phyloP scores from a whole-genome alignment of 768 basidiomycete genomes.

The Podaxis sp. region DNA sequence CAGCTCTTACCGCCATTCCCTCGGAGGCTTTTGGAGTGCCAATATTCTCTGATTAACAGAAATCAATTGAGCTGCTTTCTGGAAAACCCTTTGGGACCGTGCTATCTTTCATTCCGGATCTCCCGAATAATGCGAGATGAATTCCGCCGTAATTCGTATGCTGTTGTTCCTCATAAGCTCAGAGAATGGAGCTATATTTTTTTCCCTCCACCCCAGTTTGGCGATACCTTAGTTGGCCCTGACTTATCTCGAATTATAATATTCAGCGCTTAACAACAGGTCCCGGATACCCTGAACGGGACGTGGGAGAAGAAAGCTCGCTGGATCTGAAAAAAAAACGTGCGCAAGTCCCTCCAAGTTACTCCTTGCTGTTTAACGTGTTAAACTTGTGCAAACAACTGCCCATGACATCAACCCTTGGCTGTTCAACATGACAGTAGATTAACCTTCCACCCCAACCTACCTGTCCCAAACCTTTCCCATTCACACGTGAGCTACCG shows the following conservation, averaged over 20 bases:
- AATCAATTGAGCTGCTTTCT: background rate
- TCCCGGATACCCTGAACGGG: background rate
- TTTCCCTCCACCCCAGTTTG: background rate
- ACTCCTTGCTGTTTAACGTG: background rate
- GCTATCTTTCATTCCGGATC: background rate
- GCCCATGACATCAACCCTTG: background rate
- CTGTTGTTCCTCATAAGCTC: background rate
- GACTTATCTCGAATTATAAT: background rate
- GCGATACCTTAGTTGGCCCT: background rate
- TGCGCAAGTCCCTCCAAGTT: background rate
- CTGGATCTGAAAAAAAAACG: background rate
- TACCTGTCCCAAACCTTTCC: background rate
- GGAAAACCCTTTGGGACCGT: background rate
- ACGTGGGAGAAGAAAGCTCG: background rate
- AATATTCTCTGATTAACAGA: background rate
- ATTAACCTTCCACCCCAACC: background rate
- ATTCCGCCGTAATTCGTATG: background rate
- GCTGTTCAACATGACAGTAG: background rate
- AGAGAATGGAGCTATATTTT: background rate
- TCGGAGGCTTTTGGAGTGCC: background rate
- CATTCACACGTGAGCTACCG: background rate
- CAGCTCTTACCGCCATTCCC: background rate
- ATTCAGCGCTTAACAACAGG: background rate
- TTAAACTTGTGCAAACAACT: background rate
- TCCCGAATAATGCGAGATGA: background rate